Base-by-base conservation (phyloP, 805 yeast species). In the Tetrapisispora iriomotensis region DNA sequence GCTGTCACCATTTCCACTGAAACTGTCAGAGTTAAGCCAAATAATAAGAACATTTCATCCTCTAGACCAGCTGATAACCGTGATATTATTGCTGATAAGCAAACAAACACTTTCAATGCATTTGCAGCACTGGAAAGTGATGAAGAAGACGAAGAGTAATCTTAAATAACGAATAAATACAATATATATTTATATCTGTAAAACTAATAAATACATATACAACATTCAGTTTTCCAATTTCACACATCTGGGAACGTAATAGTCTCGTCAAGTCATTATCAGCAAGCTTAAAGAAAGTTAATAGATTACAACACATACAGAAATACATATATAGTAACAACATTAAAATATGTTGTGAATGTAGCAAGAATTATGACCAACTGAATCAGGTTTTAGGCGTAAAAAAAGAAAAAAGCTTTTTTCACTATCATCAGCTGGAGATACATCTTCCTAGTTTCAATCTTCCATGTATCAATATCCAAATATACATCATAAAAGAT, bases 51-150 rank as follows among this genome's bases (percentile, higher is more conserved):
- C 59, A 77, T 82, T 58, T 75, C 84, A 7, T 75, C 84, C 14
- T 75, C 82, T 30, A 80, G 77, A 61, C 80, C 86, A 19, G 81
- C 75, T 36, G 87, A 81, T 53, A 68, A 82, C 17, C 75, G 80
- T 58, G 90, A 82, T 58, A 70, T 77, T 43, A 68, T 75, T 50
- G 76, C 85, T 29, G 85, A 79, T 46, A 74, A 78, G 46, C 81
- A 74, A 45, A 74, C 75, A 45, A 68, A 70, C 32, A 69, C 74
- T 17, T 83, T 82, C 70, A 83, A 83, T 61, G 90, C 92, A 4
- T 83, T 83, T 59, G 87, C 79, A 50, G 90, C 90, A 20, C 73
- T 83, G 54, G 81, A 74, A 22, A 67, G 65, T 41, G 37, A 35
- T 27, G 75, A 70, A 23, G 79, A 68, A 34, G 79, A 71, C 21